These are phyloP conservation scores for Cladorrhinum sp. DNA, from an alignment of 2,329 filamentous ascomycete species.

Conservation along the genomic window DNA sequence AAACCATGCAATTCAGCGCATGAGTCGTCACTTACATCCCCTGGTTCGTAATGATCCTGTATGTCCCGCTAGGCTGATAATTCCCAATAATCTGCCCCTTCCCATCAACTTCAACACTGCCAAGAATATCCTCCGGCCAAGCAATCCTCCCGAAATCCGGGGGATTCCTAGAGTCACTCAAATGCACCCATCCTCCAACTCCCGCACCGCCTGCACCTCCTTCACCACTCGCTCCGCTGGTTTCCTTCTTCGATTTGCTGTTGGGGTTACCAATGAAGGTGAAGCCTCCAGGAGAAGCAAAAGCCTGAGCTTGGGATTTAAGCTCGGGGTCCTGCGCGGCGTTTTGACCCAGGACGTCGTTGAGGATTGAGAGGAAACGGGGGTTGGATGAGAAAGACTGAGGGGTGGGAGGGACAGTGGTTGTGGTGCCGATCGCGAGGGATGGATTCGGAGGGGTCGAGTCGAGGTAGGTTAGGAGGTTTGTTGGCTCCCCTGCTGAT, in stretches of 20 bases:
- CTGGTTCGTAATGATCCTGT: slow-evolving; percentile 60
- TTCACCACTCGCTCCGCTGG: slow-evolving; percentile 55
- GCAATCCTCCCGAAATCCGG: slow-evolving; percentile 66
- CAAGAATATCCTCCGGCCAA: slow-evolving; percentile 67
- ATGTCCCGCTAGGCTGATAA: slow-evolving; percentile 57
- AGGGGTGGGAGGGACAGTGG: slow-evolving; percentile 58
- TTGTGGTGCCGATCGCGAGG: slow-evolving; percentile 59
- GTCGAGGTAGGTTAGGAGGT: slow-evolving; percentile 59
- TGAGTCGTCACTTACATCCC: slow-evolving; percentile 65
- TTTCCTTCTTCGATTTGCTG: slow-evolving; percentile 33
- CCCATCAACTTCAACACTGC: slow-evolving; percentile 62
- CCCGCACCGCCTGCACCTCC: slow-evolving; percentile 60
- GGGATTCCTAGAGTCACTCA: slow-evolving; percentile 61
- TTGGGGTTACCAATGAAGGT: slow-evolving; percentile 39
- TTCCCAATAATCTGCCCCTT: slow-evolving; percentile 55
- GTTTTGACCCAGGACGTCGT: slow-evolving; percentile 53
- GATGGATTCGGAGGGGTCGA: slow-evolving; percentile 51
- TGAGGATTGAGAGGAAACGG: slow-evolving; percentile 56
- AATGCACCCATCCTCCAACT: slow-evolving; percentile 60
- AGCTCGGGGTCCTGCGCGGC: slow-evolving; percentile 56
- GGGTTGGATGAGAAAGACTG: slow-evolving; percentile 58
- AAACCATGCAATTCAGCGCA: no score
- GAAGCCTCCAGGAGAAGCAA: slow-evolving; percentile 56
- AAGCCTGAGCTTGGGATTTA: slow-evolving; percentile 54
- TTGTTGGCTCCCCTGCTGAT: slow-evolving; percentile 40